Conservation (phyloP, 2,329 filamentous ascomycete genomes). For the Colletotrichum aenigma region DNA sequence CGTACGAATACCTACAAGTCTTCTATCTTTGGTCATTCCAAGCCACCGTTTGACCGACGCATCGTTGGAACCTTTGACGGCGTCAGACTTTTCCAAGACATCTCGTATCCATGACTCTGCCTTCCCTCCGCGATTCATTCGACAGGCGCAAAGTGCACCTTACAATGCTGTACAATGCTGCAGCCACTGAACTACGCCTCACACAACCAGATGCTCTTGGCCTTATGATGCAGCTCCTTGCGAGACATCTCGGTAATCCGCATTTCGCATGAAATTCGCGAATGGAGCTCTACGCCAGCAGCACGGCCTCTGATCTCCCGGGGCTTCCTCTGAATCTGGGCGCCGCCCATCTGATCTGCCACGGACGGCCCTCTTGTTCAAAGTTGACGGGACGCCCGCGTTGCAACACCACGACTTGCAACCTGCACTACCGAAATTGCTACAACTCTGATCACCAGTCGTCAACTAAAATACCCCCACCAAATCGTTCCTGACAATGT, state of each 20-base stretch:
- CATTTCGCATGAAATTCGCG: not conserved
- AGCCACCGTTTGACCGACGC: not conserved
- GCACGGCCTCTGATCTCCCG: not conserved
- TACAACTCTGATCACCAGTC: not conserved
- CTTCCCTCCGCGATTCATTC: not conserved
- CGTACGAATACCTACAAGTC: not conserved
- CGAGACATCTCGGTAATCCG: not conserved
- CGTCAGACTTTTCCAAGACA: not conserved
- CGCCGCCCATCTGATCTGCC: not conserved
- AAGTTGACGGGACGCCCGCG: not conserved
- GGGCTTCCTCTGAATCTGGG: not conserved
- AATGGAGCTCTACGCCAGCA: not conserved
- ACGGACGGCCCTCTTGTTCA: not conserved
- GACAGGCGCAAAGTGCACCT: not conserved
- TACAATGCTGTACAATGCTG: not conserved
- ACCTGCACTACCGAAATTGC: not conserved
- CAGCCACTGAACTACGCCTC: not conserved
- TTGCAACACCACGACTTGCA: not conserved
- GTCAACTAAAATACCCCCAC: not conserved
- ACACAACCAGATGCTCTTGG: not conserved
- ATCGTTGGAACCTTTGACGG: not conserved
- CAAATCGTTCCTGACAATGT: not conserved
- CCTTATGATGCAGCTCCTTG: not conserved
- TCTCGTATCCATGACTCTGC: not conserved
- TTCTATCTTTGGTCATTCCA: not conserved